Evolutionary conservation across 306 rosid species (phyloP).

Genomic region (Vigna nakashimae): DNA sequence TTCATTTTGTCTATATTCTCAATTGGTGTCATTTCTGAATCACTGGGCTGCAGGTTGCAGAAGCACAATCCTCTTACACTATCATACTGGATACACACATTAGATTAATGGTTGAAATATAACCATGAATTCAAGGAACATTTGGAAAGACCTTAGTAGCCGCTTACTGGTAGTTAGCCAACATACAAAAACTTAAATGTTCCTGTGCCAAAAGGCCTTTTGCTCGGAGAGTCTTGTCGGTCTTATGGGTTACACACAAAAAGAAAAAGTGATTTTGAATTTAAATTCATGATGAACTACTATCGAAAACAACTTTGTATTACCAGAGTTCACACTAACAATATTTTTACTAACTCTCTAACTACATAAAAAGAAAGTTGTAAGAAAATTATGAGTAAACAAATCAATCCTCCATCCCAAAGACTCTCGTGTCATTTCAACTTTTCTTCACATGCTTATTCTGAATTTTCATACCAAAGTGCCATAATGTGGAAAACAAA

Average conservation of each 20-base stretch:
- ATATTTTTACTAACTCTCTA: neutral
- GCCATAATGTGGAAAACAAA: too few relatives aligned
- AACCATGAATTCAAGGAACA: constrained; percentile 12
- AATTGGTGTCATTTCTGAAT: constrained; percentile 26
- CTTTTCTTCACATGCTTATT: too few relatives aligned
- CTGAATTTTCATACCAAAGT: too few relatives aligned
- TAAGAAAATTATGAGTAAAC: too few relatives aligned
- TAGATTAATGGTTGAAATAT: constrained; percentile 16
- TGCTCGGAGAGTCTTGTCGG: too few relatives aligned
- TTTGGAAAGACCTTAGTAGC: constrained; percentile 25
- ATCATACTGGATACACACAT: constrained; percentile 26
- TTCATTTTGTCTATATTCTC: neutral
- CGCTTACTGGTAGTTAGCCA: constrained; percentile 25
- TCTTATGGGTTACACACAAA: too few relatives aligned
- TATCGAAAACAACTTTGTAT: too few relatives aligned
- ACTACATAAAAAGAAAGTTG: neutral
- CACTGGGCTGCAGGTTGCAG: constrained; percentile 34
- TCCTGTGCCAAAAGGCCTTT: too few relatives aligned
- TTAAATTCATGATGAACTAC: too few relatives aligned
- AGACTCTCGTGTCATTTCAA: too few relatives aligned
- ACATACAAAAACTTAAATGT: neutral
- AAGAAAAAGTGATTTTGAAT: too few relatives aligned
- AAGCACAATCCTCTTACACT: constrained; percentile 30
- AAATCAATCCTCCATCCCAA: too few relatives aligned
- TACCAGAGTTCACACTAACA: neutral